Conservation (phyloP, 306 rosid genomes). For the Lagenaria siceraria region DNA sequence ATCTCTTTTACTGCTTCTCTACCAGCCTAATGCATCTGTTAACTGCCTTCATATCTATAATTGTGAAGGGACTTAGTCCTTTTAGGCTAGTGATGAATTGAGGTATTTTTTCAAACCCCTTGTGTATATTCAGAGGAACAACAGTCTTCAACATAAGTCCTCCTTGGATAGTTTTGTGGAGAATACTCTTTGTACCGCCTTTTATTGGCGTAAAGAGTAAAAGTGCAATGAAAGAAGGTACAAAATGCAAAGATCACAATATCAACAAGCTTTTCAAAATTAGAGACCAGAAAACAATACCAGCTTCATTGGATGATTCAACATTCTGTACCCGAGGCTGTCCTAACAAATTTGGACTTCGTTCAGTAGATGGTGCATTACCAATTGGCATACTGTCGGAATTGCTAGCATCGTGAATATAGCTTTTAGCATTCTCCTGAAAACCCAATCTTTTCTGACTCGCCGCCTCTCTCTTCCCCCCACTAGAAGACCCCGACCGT, state of each 20-base stretch:
- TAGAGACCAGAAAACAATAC: slow-evolving; percentile 15
- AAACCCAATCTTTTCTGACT: slow-evolving; percentile 31
- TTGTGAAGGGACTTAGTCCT: too few relatives aligned
- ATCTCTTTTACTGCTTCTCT: too few relatives aligned
- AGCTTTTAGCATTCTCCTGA: slow-evolving; percentile 28
- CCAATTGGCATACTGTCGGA: slow-evolving; percentile 43
- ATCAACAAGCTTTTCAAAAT: background rate
- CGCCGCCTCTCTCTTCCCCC: slow-evolving; percentile 38
- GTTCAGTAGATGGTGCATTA: slow-evolving; percentile 40
- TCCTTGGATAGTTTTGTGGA: too few relatives aligned
- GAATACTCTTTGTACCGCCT: too few relatives aligned
- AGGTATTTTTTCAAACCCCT: too few relatives aligned
- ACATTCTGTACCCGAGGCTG: slow-evolving; percentile 54
- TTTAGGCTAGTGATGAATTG: too few relatives aligned
- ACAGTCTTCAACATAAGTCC: too few relatives aligned
- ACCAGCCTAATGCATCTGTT: too few relatives aligned
- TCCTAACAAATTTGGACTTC: slow-evolving; percentile 48
- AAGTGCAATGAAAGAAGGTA: background rate
- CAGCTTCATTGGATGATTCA: slow-evolving; percentile 58
- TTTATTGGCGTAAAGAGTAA: background rate
- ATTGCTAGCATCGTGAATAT: slow-evolving; percentile 48
- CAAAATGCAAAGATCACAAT: background rate
- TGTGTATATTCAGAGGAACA: too few relatives aligned
- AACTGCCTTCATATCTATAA: too few relatives aligned
- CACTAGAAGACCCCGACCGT: slow-evolving; percentile 13